Percentiles rank a stretch among this genome's conserved stretches.
phyloP scores from a whole-genome alignment of 148 eudicot species.

The Drosera capensis region DNA sequence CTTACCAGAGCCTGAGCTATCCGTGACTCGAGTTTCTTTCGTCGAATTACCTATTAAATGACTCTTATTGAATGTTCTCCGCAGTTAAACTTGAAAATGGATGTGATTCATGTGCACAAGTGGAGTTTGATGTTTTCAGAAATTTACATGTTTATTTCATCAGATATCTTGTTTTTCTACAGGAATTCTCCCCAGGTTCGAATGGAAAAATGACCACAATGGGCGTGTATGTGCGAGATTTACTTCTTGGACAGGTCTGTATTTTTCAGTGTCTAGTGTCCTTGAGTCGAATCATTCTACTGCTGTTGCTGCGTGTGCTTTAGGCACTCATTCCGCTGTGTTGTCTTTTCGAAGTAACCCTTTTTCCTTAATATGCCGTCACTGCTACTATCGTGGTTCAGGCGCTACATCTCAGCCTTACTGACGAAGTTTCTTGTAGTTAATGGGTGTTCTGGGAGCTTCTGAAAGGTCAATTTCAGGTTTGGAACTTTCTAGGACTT shows the following conservation, averaged over 20 bases:
- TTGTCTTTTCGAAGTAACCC: no score
- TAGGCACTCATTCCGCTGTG: neutral
- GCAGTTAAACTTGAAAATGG: no score
- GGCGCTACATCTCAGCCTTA: neutral
- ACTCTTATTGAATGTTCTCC: no score
- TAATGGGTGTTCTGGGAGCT: neutral
- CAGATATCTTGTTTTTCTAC: no score
- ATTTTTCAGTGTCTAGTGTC: neutral
- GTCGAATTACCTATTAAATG: no score
- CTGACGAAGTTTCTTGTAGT: neutral
- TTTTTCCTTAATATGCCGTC: neutral
- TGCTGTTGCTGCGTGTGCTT: neutral
- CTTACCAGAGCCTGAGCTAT: no score
- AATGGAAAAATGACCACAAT: constrained; percentile 81
- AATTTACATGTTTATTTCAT: constrained; percentile 5
- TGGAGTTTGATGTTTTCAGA: neutral
- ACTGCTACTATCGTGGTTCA: constrained; percentile 1
- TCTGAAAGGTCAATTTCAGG: neutral
- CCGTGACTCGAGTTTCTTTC: no score
- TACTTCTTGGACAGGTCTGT: constrained; percentile 96
- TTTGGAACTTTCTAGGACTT: neutral
- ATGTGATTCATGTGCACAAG: no score
- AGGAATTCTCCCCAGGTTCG: constrained; percentile 98
- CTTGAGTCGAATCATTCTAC: neutral
- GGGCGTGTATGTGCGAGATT: constrained; percentile 93